A percentile compares a stretch with the other conserved stretches of the same genome.
Evolutionary conservation across 441 rosid species (phyloP).

Genomic region (Syzygium malaccense): DNA sequence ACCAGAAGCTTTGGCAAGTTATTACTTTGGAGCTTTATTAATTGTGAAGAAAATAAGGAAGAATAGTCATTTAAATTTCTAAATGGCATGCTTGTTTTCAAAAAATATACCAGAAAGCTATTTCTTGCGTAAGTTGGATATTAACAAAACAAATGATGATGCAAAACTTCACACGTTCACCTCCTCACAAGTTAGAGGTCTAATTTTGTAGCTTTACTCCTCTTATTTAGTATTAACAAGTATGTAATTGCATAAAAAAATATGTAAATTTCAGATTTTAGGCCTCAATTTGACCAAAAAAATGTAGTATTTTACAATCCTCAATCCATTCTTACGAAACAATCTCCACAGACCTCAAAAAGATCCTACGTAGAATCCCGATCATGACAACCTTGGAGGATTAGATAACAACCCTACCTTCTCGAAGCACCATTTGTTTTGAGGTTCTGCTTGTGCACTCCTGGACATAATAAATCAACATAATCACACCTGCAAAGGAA

Average conservation of each 20-base stretch:
- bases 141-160: neutral
- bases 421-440: conserved; percentile 31
- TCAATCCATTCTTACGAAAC: neutral
- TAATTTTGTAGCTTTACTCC: neutral
- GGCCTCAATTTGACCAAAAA: neutral
- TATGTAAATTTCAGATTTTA: neutral
- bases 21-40: neutral
- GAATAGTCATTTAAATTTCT: neutral
- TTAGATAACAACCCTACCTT: conserved; percentile 30
- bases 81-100: neutral
- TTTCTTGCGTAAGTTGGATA: neutral
- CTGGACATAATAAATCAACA: conserved; percentile 62
- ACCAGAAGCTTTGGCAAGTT: neutral
- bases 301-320: neutral
- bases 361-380: neutral
- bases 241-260: neutral
- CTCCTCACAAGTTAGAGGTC: neutral
- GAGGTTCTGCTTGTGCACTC: conserved; percentile 23
- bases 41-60: neutral
- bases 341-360: neutral
- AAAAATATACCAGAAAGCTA: neutral
- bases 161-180: neutral
- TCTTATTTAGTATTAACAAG: neutral
- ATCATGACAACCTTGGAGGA: neutral
- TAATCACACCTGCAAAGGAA: conserved; percentile 47